These are phyloP conservation scores for Panellus pusillus DNA, from an alignment of 768 basidiomycete species.

Conservation along the genomic window DNA sequence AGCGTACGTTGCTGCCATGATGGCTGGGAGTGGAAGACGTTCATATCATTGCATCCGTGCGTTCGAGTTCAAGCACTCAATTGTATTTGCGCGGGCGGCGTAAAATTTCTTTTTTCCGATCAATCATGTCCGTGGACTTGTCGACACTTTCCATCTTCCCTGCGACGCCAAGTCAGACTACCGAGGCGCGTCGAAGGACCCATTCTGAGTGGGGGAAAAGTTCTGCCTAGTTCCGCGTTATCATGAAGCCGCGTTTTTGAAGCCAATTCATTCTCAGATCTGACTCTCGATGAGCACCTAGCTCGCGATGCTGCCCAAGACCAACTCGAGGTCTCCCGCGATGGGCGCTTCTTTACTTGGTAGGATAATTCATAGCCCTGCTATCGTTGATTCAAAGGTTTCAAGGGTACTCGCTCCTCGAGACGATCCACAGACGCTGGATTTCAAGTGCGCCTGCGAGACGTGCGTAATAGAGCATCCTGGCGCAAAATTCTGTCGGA, in stretches of 20 bases:
- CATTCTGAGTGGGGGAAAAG: slow-evolving; percentile 44
- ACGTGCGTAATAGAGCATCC: slow-evolving; percentile 42
- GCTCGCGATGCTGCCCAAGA: slow-evolving; percentile 41
- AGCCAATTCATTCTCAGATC: slow-evolving; percentile 13
- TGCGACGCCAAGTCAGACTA: slow-evolving; percentile 47
- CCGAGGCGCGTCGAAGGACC: slow-evolving; percentile 40
- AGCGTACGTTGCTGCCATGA: too few species aligned
- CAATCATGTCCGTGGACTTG: slow-evolving; percentile 27
- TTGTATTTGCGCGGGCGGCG: too few species aligned
- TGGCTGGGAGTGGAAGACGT: too few species aligned
- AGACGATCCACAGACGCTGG: slow-evolving; percentile 46
- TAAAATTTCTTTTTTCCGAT: background rate
- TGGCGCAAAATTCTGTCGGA: background rate
- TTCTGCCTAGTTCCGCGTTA: slow-evolving; percentile 10
- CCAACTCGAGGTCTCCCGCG: slow-evolving; percentile 40
- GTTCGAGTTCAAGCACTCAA: too few species aligned
- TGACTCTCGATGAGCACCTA: slow-evolving; percentile 47
- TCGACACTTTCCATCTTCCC: slow-evolving; percentile 42
- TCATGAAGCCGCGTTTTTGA: too few species aligned
- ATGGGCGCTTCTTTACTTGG: slow-evolving; percentile 54
- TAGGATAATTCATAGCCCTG: slow-evolving; percentile 18
- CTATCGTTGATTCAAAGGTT: background rate
- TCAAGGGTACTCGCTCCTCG: slow-evolving; percentile 60
- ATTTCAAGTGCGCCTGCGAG: slow-evolving; percentile 62
- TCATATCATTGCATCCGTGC: too few species aligned